Base-by-base conservation (phyloP, 495 filamentous ascomycete genomes). In the Aspergillus affinis region DNA sequence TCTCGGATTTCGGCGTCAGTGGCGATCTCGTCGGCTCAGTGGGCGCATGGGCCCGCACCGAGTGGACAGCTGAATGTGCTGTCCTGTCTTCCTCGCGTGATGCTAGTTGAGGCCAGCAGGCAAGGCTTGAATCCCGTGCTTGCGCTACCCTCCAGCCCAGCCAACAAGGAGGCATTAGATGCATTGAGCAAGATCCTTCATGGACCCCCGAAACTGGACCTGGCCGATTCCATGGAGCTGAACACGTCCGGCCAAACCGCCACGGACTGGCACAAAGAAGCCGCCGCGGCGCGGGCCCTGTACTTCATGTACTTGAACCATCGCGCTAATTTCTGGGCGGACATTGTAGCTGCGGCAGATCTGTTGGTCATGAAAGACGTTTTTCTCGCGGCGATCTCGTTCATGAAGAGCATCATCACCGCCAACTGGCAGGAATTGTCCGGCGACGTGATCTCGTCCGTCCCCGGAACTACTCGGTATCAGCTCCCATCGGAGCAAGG, bases 311-410 rank as follows among this genome's bases (percentile, higher is more conserved):
- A 88, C 63, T 64, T 81, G 17, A 79, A 81, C 46, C 54, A 78
- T 21, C 67, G 82, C 52, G 72, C 80, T 0, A 66, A 59, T 19
- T 75, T 88, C 62, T 89, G 82, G 80, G 63, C 68, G 9, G 65
- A 81, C 51, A 63, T 88, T 47, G 74, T 84, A 36, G 69, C 69
- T 12, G 75, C 81, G 17, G 83, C 85, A 12, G 84, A 86, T 32
- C 78, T 82, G 21, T 61, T 88, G 8, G 85, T 81, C 2, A 78
- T 88, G 71, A 81, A 79, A 60, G 85, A 88, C 26, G 68, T 75
- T 13, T 85, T 85, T 0, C 62, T 87, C 13, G 74, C 85, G 27
- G 82, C 86, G 0, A 75, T 86, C 18, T 70, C 69, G 3, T 73
- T 86, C 27, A 81, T 88, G 57, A 65, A 70, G 19, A 72, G 79